Evolutionary conservation across 768 basidiomycete species (phyloP).

Genomic region (Auricularia sp.): DNA sequence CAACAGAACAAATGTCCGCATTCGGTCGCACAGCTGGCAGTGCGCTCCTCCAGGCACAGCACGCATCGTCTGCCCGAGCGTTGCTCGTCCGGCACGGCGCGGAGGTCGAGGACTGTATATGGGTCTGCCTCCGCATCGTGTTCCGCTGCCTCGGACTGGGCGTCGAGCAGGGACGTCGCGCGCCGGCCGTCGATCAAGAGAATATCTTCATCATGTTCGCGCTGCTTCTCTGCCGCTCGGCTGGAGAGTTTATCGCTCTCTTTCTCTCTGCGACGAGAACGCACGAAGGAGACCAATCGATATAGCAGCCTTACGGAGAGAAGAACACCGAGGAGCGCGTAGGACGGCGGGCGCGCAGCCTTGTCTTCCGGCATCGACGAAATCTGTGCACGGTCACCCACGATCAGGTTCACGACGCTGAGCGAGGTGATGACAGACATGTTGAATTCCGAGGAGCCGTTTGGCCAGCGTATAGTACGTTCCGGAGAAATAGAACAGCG

Average conservation of each 20-base stretch:
- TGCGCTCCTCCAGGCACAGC: constrained; percentile 76
- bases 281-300: constrained; percentile 34
- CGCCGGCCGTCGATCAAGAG: constrained; percentile 47
- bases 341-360: constrained; percentile 67
- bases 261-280: constrained; percentile 13
- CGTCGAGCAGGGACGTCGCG: constrained; percentile 38
- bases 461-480: constrained; percentile 67
- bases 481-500: constrained; percentile 69
- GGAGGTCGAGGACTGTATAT: constrained; percentile 53
- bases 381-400: constrained; percentile 33
- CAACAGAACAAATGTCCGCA: constrained; percentile 88
- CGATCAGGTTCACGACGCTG: neutral
- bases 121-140: constrained; percentile 56
- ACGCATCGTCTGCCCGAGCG: constrained; percentile 65
- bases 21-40: constrained; percentile 72
- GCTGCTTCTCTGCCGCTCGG: constrained; percentile 20
- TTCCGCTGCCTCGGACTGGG: constrained; percentile 43
- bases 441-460: constrained; percentile 54
- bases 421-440: constrained; percentile 34
- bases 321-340: constrained; percentile 73
- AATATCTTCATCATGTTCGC: constrained; percentile 24
- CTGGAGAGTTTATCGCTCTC: neutral
- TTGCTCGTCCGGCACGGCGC: constrained; percentile 38
- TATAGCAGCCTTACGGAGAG: constrained; percentile 54
- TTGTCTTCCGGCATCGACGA: constrained; percentile 64